A percentile compares a stretch with the other conserved stretches of the same genome.
These are phyloP conservation scores for Rhizophlyctis rosea DNA, from an alignment of 192 early-diverging fungal species.

Conservation along the genomic window DNA sequence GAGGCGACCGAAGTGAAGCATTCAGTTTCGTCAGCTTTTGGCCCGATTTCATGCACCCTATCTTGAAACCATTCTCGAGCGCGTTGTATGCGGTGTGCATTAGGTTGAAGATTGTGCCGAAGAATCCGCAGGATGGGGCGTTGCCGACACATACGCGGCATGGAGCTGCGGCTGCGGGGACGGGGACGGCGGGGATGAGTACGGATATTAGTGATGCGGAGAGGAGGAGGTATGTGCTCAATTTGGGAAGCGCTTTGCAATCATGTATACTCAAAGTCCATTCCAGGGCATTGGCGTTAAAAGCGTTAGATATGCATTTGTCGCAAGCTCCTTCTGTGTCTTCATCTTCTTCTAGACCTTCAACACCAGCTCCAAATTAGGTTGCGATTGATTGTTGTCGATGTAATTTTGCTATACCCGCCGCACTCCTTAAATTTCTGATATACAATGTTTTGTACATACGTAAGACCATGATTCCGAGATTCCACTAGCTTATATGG, in stretches of 20 bases:
- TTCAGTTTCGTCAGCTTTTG: slow-evolving; percentile 91
- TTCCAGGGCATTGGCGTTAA: slow-evolving; percentile 60
- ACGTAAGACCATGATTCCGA: no score
- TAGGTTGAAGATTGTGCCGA: slow-evolving; percentile 30
- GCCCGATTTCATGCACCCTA: slow-evolving; percentile 71
- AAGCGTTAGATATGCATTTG: slow-evolving; percentile 62
- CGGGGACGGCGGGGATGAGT: background rate
- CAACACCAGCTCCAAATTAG: no score
- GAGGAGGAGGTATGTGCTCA: slow-evolving; percentile 49
- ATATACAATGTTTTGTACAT: no score
- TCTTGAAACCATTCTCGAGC: slow-evolving; percentile 64
- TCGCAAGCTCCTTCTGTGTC: slow-evolving; percentile 4
- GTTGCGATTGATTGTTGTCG: no score
- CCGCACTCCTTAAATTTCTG: no score
- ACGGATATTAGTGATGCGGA: slow-evolving; percentile 53
- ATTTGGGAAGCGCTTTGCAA: background rate
- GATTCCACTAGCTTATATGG: no score
- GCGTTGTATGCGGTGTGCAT: slow-evolving; percentile 58
- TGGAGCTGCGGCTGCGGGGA: slow-evolving; percentile 5
- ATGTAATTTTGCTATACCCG: no score
- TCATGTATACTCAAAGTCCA: slow-evolving; percentile 2
- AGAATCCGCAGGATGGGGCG: background rate
- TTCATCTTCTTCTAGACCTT: no score
- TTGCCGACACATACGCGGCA: background rate
- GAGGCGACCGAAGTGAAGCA: slow-evolving; percentile 85